These are phyloP conservation scores for Murraya paniculata DNA, from an alignment of 345 rosid genomes.

Conservation along the genomic window DNA sequence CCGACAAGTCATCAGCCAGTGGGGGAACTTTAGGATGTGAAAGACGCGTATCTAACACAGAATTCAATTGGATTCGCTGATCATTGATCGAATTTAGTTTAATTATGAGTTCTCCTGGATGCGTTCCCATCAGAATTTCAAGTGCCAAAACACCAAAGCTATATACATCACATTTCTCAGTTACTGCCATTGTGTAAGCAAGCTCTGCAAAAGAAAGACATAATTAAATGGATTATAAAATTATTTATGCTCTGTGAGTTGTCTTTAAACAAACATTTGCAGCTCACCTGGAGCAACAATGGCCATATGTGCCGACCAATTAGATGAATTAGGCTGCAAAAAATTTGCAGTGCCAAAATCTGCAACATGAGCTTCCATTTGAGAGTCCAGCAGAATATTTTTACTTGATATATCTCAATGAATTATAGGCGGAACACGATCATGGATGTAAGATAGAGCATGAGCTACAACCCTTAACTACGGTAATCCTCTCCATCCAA, in stretches of 20 bases:
- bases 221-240: not conserved
- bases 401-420: slow-evolving; percentile 21
- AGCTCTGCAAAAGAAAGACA: not conserved
- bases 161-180: not conserved
- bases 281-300: not conserved
- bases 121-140: not conserved
- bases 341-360: slow-evolving; percentile 14
- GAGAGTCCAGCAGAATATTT: slow-evolving; percentile 15
- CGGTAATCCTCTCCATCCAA: slow-evolving; percentile 24
- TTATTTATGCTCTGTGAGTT: not conserved
- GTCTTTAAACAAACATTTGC: no score
- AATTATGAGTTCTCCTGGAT: not conserved
- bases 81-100: slow-evolving; percentile 5
- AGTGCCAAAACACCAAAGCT: slow-evolving; percentile 8
- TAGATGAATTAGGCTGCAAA: not conserved
- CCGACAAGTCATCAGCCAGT: not conserved
- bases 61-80: slow-evolving; percentile 4
- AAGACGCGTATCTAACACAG: slow-evolving; percentile 12
- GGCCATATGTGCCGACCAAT: slow-evolving; percentile 10
- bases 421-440: slow-evolving; percentile 15
- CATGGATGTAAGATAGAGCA: slow-evolving; percentile 13
- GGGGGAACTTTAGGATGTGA: not conserved
- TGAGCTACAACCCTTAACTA: slow-evolving; percentile 16
- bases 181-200: slow-evolving; percentile 4
- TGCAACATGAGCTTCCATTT: slow-evolving; percentile 18